A percentile compares a stretch with the other conserved stretches of the same genome.
These are phyloP conservation scores for Ambrosia hybrid DNA, from an alignment of 140 eudicot genomes.

Conservation along the genomic window DNA sequence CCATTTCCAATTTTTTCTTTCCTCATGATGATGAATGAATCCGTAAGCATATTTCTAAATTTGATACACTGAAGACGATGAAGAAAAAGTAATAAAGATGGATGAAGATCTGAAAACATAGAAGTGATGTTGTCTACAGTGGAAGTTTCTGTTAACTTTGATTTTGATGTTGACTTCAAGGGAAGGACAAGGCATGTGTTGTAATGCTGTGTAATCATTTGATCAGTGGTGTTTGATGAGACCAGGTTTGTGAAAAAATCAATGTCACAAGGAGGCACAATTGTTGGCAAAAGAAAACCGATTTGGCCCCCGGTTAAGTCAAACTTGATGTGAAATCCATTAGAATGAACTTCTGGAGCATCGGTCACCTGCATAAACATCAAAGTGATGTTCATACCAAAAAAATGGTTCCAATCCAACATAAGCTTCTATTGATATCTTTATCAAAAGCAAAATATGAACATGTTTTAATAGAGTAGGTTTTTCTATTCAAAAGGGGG, in stretches of 20 bases:
- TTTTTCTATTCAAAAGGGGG: too few relatives aligned
- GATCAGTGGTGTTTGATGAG: constrained; percentile 35
- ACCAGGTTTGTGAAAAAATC: constrained; percentile 44
- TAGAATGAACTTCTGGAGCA: constrained; percentile 97
- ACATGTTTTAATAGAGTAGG: too few relatives aligned
- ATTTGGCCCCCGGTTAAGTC: constrained; percentile 86
- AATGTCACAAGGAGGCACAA: constrained; percentile 72
- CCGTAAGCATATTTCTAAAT: constrained; percentile 54
- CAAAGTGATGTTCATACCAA: constrained; percentile 13
- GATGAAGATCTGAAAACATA: constrained; percentile 92
- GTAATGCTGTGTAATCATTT: constrained; percentile 42
- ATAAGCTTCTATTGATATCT: too few relatives aligned
- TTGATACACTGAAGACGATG: constrained; percentile 86
- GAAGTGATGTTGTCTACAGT: constrained; percentile 51
- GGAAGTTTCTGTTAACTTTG: constrained; percentile 43
- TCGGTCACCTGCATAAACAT: constrained; percentile 66
- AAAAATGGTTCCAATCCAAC: neutral
- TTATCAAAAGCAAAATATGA: too few relatives aligned
- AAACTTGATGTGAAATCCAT: constrained; percentile 93
- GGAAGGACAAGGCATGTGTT: constrained; percentile 95
- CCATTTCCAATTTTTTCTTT: constrained; percentile 72
- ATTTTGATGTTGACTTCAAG: constrained; percentile 61
- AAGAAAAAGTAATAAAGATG: constrained; percentile 81
- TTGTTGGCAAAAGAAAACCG: constrained; percentile 88
- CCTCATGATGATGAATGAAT: constrained; percentile 62